Base-by-base conservation (phyloP, 805 yeast genomes). In the Monosporozyma solicola region DNA sequence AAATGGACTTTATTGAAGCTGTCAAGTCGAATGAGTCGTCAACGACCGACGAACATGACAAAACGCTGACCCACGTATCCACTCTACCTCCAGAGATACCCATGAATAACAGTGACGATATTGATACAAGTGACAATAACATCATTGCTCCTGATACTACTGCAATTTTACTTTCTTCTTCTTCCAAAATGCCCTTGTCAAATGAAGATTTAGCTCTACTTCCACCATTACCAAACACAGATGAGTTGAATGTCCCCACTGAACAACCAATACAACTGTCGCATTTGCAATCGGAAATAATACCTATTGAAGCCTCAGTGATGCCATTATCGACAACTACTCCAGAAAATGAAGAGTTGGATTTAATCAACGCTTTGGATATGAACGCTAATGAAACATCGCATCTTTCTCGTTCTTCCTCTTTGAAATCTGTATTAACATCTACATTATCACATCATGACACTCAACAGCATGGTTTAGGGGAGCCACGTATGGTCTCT, bases 21-120 rank as follows among this genome's bases (percentile, higher is more conserved):
- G 27, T 29, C 10, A 51, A 27, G 37, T 49, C 45, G 35, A 35
- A 47, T 37, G 32, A 41, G 29, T 41, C 50, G 52, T 47, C 39
- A 22, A 47, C 49, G 9, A 32, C 33, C 10, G 37, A 24, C 22
- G 49, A 32, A 20, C 9, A 22, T 10, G 33, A 35, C 16, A 35
- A 35, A 35, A 35, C 39, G 5, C 16, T 35, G 7, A 35, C 39
- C 15, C 39, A 35, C 13, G 13, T 11, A 16, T 13, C 13, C 5
- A 4, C n/a, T 15, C 13, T 13, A 3, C 37, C 22, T 5, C 37
- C 20, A 31, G 37, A 29, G 13, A 45, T 45, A 16, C 27, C 15
- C 48, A 45, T 29, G n/a, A 29, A 20, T 7, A 29, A 45, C 39
- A 31, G n/a, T 16, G n/a, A 16, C 16, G 49, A n/a, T 10, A 25